Percentiles rank a stretch among this genome's conserved stretches.
Conservation (phyloP, 208 protist species). For the Herpetomonas tarakana region DNA sequence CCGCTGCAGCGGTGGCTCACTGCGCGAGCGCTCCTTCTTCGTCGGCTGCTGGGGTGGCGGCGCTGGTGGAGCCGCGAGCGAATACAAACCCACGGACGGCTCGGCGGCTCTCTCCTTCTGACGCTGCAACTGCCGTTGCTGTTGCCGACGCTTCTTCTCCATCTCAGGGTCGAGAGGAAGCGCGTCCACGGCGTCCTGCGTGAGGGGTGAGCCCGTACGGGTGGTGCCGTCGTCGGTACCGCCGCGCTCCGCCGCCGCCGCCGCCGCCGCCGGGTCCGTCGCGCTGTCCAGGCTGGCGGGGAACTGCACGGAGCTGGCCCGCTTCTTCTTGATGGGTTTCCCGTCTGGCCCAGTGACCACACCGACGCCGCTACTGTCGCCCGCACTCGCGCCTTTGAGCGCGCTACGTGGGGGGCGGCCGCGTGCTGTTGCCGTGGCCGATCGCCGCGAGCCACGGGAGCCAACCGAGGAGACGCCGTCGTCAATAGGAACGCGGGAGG, state of each 20-base stretch:
- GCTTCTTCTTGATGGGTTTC: slow-evolving; percentile 24
- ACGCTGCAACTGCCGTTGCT: neutral
- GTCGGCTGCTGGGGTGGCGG: slow-evolving; percentile 3
- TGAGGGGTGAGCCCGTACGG: slow-evolving; percentile 44
- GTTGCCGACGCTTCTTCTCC: slow-evolving; percentile 10
- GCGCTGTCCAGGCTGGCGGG: slow-evolving; percentile 17
- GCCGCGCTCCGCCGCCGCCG: neutral
- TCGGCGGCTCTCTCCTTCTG: slow-evolving; percentile 6
- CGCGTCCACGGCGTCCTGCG: slow-evolving; percentile 43
- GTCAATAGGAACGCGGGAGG: slow-evolving; percentile 49
- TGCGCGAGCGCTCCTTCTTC: slow-evolving; percentile 36
- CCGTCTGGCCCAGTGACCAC: neutral
- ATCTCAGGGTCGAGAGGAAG: slow-evolving; percentile 52
- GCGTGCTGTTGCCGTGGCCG: slow-evolving; percentile 4
- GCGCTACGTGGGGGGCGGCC: slow-evolving; percentile 31
- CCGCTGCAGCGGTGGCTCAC: slow-evolving; percentile 33
- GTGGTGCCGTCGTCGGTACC: neutral
- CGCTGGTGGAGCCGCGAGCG: slow-evolving; percentile 17
- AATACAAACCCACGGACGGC: slow-evolving; percentile 32
- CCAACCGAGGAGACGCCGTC: slow-evolving; percentile 69
- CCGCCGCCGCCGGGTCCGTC: slow-evolving; percentile 3
- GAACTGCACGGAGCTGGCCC: slow-evolving; percentile 68
- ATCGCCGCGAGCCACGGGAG: slow-evolving; percentile 30
- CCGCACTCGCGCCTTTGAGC: slow-evolving; percentile 28
- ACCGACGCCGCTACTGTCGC: neutral